Evolutionary conservation across 106 monocot genomes (phyloP).

Genomic region (Vanilla planifolia): DNA sequence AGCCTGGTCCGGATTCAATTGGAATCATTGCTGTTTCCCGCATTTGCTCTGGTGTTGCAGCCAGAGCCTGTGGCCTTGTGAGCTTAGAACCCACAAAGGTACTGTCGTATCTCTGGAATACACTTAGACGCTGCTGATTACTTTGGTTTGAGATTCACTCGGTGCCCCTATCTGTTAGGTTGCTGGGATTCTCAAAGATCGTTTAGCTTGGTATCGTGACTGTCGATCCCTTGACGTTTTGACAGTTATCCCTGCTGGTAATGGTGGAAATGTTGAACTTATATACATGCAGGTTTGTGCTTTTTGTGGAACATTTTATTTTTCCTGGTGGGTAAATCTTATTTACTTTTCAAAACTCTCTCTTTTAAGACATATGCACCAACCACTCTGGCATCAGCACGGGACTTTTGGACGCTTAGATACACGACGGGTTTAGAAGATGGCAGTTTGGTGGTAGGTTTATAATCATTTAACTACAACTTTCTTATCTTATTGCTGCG

Average conservation of each 20-base stretch:
- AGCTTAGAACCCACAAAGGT: constrained; percentile 94
- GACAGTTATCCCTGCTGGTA: constrained; percentile 69
- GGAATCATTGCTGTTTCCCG: constrained; percentile 98
- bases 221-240: constrained; percentile 68
- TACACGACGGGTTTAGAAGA: constrained; percentile 74
- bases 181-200: constrained; percentile 83
- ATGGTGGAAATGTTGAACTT: constrained; percentile 85
- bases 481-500: neutral
- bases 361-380: constrained; percentile 71
- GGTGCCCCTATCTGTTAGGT: constrained; percentile 31
- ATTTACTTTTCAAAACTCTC: neutral
- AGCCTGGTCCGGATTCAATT: constrained; percentile 99
- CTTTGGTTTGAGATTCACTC: neutral
- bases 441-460: constrained; percentile 65
- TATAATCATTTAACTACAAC: neutral
- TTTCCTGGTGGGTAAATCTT: neutral
- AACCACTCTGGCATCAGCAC: constrained; percentile 75
- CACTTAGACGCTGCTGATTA: neutral
- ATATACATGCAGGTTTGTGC: constrained; percentile 78
- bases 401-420: constrained; percentile 85
- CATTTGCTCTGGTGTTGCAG: constrained; percentile 92
- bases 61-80: constrained; percentile 89
- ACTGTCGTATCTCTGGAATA: neutral
- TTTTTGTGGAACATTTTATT: neutral
- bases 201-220: constrained; percentile 79